A percentile compares a stretch with the other conserved stretches of the same genome.
Evolutionary conservation across 2,329 filamentous ascomycete genomes (phyloP).

Genomic region (Metarhizium album): DNA sequence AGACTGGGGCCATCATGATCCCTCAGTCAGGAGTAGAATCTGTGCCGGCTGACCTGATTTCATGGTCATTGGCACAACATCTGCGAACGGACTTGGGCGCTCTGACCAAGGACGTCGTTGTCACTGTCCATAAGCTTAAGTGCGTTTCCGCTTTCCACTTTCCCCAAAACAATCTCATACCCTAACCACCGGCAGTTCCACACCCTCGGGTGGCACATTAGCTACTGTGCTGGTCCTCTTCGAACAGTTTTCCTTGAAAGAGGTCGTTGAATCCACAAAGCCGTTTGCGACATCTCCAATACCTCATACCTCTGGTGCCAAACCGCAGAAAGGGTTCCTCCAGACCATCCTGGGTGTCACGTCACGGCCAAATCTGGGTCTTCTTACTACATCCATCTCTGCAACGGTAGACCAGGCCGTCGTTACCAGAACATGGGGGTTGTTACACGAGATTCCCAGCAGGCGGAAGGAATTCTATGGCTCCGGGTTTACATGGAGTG

Average conservation of each 20-base stretch:
- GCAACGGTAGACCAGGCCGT: slow-evolving; percentile 39
- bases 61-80: slow-evolving; percentile 40
- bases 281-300: slow-evolving; percentile 50
- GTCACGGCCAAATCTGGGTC: slow-evolving; percentile 40
- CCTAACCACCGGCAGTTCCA: slow-evolving; percentile 11
- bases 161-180: neutral
- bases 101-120: slow-evolving; percentile 40
- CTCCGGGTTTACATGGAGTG: slow-evolving; percentile 46
- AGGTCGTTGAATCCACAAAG: slow-evolving; percentile 32
- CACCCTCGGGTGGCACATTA: slow-evolving; percentile 56
- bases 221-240: slow-evolving; percentile 52
- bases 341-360: slow-evolving; percentile 39
- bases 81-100: slow-evolving; percentile 39
- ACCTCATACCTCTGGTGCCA: slow-evolving; percentile 27
- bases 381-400: slow-evolving; percentile 42
- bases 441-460: slow-evolving; percentile 35
- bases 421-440: slow-evolving; percentile 53
- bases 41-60: slow-evolving; percentile 47
- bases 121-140: slow-evolving; percentile 35
- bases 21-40: slow-evolving; percentile 54
- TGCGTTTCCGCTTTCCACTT: slow-evolving; percentile 13
- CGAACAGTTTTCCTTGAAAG: slow-evolving; percentile 38
- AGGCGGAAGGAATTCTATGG: slow-evolving; percentile 43
- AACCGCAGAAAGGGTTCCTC: slow-evolving; percentile 21
- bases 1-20: slow-evolving; percentile 46